These are phyloP conservation scores for Cucurbitaria berberidis DNA, from an alignment of 2,329 filamentous ascomycete genomes.

Conservation along the genomic window DNA sequence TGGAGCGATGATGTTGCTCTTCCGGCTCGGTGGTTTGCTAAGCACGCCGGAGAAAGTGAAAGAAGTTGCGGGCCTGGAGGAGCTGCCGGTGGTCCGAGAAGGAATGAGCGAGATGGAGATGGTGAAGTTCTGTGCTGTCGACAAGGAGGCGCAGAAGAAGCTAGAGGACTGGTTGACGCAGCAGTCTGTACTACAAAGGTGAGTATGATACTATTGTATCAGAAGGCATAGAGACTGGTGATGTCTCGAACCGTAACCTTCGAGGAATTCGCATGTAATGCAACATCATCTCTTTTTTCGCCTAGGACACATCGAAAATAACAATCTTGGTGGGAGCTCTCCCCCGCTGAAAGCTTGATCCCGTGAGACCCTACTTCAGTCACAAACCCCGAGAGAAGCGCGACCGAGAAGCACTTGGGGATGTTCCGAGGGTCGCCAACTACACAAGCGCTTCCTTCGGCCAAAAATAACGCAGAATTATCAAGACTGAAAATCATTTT, in stretches of 20 bases:
- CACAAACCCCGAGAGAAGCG: not conserved
- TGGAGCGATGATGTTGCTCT: slow-evolving; percentile 30
- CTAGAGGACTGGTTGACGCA: slow-evolving; percentile 28
- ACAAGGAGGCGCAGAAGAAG: slow-evolving; percentile 30
- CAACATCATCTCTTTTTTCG: not conserved
- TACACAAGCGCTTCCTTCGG: not conserved
- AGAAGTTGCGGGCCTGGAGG: slow-evolving; percentile 34
- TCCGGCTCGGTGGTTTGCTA: slow-evolving; percentile 38
- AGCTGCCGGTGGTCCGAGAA: slow-evolving; percentile 32
- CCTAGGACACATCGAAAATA: not conserved
- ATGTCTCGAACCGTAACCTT: not conserved
- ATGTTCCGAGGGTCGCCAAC: not conserved
- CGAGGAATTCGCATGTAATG: too few species aligned
- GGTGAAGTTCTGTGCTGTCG: slow-evolving; percentile 38
- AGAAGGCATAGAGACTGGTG: not conserved
- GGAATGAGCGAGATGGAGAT: slow-evolving; percentile 26
- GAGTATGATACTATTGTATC: not conserved
- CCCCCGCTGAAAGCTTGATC: not conserved
- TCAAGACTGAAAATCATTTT: slow-evolving; percentile 1
- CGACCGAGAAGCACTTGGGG: not conserved
- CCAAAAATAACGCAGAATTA: slow-evolving; percentile 13
- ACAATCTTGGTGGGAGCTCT: not conserved
- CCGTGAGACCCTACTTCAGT: not conserved
- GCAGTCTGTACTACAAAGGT: slow-evolving; percentile 15
- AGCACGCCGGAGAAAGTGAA: slow-evolving; percentile 32